phyloP scores from a whole-genome alignment of 352 stramenopile genomes.

The Phytopythium cucurbitacearum region DNA sequence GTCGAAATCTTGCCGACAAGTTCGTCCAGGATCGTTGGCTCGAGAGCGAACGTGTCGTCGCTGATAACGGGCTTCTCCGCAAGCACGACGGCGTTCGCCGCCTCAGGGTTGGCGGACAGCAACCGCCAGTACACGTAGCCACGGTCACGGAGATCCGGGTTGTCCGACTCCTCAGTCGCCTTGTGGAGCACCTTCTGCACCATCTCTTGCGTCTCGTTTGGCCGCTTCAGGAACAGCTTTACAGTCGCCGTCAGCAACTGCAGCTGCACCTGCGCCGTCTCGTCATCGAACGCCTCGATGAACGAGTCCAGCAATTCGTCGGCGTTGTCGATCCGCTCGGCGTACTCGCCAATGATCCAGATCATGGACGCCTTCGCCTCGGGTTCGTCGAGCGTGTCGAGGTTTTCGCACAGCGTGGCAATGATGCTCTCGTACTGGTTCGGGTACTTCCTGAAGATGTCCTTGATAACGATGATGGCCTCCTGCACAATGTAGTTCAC shows the following conservation, averaged over 20 bases:
- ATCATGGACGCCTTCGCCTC: constrained; percentile 99
- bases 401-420: constrained; percentile 97
- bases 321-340: constrained; percentile 99
- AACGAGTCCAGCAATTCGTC: constrained; percentile 99
- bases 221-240: constrained; percentile 98
- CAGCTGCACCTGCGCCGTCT: constrained; percentile 95
- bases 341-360: constrained; percentile 99
- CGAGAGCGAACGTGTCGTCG: constrained; percentile 96
- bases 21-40: constrained; percentile 94
- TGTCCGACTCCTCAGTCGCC: constrained; percentile 97
- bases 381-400: constrained; percentile 99
- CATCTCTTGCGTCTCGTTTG: constrained; percentile 93
- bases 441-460: constrained; percentile 99
- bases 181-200: constrained; percentile 97
- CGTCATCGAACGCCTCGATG: constrained; percentile 98
- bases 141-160: constrained; percentile 97
- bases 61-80: constrained; percentile 99
- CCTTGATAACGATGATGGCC: constrained; percentile 99
- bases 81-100: constrained; percentile 96
- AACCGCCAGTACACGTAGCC: constrained; percentile 99
- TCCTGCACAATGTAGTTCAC: constrained; percentile 99
- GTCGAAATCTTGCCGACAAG: constrained; percentile 98
- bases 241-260: constrained; percentile 98
- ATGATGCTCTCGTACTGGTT: constrained; percentile 99
- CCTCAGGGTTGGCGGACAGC: constrained; percentile 97